Conservation (phyloP, 768 basidiomycete genomes). For the Termitomyces sp. region DNA sequence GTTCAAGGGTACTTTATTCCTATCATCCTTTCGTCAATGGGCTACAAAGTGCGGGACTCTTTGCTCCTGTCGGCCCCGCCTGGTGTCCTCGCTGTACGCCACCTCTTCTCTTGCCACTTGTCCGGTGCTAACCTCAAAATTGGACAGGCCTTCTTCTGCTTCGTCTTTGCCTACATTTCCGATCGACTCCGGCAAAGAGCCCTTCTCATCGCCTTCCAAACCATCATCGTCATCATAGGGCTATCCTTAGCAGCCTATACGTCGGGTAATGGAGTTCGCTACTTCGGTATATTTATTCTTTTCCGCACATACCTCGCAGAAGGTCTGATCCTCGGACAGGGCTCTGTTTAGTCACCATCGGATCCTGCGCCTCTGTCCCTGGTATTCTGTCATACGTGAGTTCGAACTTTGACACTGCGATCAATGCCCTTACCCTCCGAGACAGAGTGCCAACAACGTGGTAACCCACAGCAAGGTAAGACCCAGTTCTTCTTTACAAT, state of each 20-base stretch:
- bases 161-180: slow-evolving; percentile 30
- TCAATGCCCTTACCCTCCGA: not conserved
- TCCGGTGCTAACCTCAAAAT: not conserved
- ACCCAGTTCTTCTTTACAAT: too few species aligned
- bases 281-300: slow-evolving; percentile 18
- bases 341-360: slow-evolving; percentile 28
- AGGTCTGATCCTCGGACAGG: slow-evolving; percentile 6
- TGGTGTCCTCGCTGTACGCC: slow-evolving; percentile 23
- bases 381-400: slow-evolving; percentile 33
- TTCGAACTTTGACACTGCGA: not conserved
- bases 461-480: slow-evolving; percentile 26
- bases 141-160: slow-evolving; percentile 27
- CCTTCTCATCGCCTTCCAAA: slow-evolving; percentile 25
- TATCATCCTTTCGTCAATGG: slow-evolving; percentile 30
- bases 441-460: slow-evolving; percentile 29
- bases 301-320: not conserved
- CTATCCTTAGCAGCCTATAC: slow-evolving; percentile 26
- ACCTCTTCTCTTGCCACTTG: not conserved
- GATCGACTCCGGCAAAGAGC: slow-evolving; percentile 29
- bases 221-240: slow-evolving; percentile 25
- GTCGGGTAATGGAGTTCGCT: slow-evolving; percentile 22
- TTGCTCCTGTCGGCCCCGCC: slow-evolving; percentile 31
- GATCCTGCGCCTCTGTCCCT: slow-evolving; percentile 29
- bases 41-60: slow-evolving; percentile 21
- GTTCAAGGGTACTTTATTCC: slow-evolving; percentile 24